phyloP scores from a whole-genome alignment of 1,284 basidiomycete species.

The Cryptococcus floricola region DNA sequence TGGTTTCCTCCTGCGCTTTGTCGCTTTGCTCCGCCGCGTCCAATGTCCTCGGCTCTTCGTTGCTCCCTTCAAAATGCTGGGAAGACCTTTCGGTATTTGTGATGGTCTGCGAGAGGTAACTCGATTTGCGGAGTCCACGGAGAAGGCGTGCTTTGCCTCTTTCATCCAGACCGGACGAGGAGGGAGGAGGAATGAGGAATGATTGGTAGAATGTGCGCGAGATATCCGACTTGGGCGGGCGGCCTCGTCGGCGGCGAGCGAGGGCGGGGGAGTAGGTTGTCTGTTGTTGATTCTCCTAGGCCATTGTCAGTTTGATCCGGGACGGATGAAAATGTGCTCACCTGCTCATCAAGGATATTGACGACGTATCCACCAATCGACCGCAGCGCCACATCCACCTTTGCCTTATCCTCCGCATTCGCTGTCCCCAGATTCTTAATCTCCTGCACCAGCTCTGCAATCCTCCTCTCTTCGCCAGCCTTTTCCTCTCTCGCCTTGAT shows the following conservation, averaged over 20 bases:
- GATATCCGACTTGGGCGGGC: constrained; percentile 28
- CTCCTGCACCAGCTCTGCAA: constrained; percentile 25
- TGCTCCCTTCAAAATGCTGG: neutral
- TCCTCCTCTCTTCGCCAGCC: constrained; percentile 21
- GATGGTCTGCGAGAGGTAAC: neutral
- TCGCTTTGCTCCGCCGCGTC: neutral
- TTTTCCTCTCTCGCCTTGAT: constrained; percentile 23
- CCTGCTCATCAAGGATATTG: constrained; percentile 12
- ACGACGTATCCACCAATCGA: constrained; percentile 25
- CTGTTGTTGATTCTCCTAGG: constrained; percentile 8
- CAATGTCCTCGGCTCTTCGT: neutral
- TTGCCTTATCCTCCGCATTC: constrained; percentile 25
- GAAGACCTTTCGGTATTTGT: neutral
- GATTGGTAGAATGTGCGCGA: constrained; percentile 13
- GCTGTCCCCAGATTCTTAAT: constrained; percentile 20
- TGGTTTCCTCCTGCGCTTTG: constrained; percentile 2
- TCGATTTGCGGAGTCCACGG: neutral
- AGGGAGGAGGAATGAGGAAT: constrained; percentile 6
- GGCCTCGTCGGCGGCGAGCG: constrained; percentile 28
- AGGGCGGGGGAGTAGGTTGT: constrained; percentile 38
- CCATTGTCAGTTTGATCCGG: neutral
- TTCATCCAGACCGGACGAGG: neutral
- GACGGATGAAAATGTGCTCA: constrained; percentile 1
- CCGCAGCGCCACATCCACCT: constrained; percentile 22
- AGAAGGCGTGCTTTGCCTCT: neutral